Evolutionary conservation across 2,329 filamentous ascomycete species (phyloP).

Genomic region (Botrytis fragariae): DNA sequence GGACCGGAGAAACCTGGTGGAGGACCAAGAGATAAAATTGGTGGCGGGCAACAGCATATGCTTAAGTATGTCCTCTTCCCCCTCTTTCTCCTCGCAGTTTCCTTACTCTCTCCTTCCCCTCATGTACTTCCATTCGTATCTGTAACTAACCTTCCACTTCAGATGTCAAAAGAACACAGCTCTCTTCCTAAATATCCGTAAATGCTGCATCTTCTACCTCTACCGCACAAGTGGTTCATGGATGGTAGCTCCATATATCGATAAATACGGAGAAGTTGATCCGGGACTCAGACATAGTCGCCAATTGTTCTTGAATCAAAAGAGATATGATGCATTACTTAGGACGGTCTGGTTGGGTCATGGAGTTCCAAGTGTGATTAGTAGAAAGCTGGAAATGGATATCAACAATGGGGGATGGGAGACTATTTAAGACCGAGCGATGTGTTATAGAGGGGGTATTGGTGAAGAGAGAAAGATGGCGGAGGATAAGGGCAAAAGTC

Average conservation of each 20-base stretch:
- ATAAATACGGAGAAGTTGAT: conserved; percentile 94
- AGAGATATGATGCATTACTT: conserved; percentile 84
- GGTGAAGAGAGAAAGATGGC: too few species aligned
- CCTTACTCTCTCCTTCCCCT: neutral
- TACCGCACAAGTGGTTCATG: conserved; percentile 81
- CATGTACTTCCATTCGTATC: conserved; percentile 3
- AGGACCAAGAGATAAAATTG: conserved; percentile 51
- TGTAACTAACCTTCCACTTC: conserved; percentile 29
- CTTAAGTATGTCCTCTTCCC: conserved; percentile 45
- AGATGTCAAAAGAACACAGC: conserved; percentile 88
- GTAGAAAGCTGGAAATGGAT: conserved; percentile 86
- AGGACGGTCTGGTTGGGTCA: conserved; percentile 84
- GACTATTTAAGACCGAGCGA: conserved; percentile 49
- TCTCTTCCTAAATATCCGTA: conserved; percentile 95
- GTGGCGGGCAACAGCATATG: conserved; percentile 90
- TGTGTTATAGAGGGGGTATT: neutral
- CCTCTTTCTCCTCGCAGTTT: neutral
- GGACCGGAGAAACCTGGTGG: conserved; percentile 39
- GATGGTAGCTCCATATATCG: conserved; percentile 86
- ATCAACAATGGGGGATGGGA: conserved; percentile 99
- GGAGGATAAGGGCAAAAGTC: too few species aligned
- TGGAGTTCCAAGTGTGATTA: conserved; percentile 83
- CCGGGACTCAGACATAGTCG: conserved; percentile 83
- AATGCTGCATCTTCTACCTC: conserved; percentile 87
- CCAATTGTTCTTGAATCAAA: conserved; percentile 90